phyloP scores from a whole-genome alignment of 257 asterid genomes.

The Nicotiana obtusifolia region DNA sequence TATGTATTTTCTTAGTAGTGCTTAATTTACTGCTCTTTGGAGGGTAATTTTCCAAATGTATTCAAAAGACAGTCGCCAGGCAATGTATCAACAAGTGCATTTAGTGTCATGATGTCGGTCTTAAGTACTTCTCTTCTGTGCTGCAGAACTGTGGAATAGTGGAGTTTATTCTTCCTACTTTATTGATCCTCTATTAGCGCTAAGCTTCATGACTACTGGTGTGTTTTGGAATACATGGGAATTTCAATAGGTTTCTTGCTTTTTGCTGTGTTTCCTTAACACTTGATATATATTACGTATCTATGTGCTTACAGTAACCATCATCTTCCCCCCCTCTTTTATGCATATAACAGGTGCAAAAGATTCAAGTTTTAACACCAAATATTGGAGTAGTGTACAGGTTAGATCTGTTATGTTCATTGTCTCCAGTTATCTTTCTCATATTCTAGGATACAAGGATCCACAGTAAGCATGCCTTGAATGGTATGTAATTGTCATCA shows the following conservation, averaged over 20 bases:
- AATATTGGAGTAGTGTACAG: constrained; percentile 99
- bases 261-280: neutral
- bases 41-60: neutral
- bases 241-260: neutral
- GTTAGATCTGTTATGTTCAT: constrained; percentile 25
- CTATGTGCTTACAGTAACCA: neutral
- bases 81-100: neutral
- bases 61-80: neutral
- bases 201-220: neutral
- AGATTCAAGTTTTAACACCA: constrained; percentile 93
- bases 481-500: neutral
- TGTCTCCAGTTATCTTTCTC: neutral
- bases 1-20: neutral
- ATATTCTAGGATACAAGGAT: neutral
- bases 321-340: neutral
- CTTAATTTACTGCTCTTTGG: neutral
- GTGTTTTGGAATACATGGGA: neutral
- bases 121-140: neutral
- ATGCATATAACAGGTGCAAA: constrained; percentile 59
- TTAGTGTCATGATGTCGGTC: neutral
- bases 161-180: neutral
- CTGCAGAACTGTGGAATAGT: neutral
- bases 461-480: neutral
- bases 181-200: neutral
- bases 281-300: neutral